A percentile compares a stretch with the other conserved stretches of the same genome.
phyloP scores from a whole-genome alignment of 148 eudicot species.

The Fallopia convolvulus region DNA sequence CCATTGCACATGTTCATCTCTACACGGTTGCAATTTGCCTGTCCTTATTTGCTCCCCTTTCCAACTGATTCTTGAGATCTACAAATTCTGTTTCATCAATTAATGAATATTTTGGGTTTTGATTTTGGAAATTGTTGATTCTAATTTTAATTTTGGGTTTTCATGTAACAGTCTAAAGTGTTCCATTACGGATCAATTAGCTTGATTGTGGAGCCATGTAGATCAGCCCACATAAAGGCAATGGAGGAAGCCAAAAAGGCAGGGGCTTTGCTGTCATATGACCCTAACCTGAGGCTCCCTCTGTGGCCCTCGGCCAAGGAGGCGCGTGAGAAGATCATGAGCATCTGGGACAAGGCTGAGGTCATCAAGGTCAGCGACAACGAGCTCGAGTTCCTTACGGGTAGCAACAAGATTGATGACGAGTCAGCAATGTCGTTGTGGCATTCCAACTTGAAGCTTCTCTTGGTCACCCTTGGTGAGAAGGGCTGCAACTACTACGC shows the following conservation, averaged over 20 bases:
- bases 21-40: neutral
- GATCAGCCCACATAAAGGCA: conserved; percentile 85
- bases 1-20: neutral
- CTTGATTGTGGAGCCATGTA: conserved; percentile 87
- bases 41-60: neutral
- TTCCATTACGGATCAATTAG: conserved; percentile 90
- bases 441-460: conserved; percentile 69
- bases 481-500: conserved; percentile 82
- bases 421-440: conserved; percentile 66
- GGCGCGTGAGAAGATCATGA: conserved; percentile 66
- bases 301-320: conserved; percentile 73
- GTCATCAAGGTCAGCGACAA: conserved; percentile 78
- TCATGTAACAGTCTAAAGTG: conserved; percentile 41
- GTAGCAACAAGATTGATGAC: conserved; percentile 49
- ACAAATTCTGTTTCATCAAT: neutral
- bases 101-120: neutral
- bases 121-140: neutral
- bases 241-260: conserved; percentile 85
- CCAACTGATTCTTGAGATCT: neutral
- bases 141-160: neutral
- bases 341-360: conserved; percentile 89
- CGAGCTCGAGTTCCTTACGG: conserved; percentile 76
- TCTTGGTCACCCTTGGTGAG: conserved; percentile 88
- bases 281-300: conserved; percentile 79
- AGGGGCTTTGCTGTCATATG: conserved; percentile 73